These are phyloP conservation scores for Gossypium trilobum DNA, from an alignment of 441 rosid genomes.

Conservation along the genomic window DNA sequence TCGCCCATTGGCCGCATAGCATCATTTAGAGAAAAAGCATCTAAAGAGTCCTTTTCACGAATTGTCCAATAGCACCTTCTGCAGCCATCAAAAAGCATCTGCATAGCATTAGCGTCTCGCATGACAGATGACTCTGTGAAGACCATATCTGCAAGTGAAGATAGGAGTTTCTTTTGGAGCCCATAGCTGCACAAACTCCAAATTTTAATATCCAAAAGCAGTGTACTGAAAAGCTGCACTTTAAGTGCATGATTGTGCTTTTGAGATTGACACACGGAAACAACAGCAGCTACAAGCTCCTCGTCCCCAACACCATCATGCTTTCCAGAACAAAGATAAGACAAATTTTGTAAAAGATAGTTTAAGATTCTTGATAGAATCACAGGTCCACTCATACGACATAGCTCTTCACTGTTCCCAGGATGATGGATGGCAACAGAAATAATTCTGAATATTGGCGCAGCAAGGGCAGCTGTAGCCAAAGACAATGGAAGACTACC, in stretches of 20 bases:
- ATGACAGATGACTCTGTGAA: constrained; percentile 82
- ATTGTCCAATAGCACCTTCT: constrained; percentile 96
- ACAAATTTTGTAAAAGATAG: constrained; percentile 75
- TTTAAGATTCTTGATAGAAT: constrained; percentile 78
- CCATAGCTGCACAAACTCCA: constrained; percentile 99
- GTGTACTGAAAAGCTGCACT: constrained; percentile 86
- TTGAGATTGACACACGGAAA: constrained; percentile 80
- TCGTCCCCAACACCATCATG: constrained; percentile 74
- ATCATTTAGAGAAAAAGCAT: constrained; percentile 52
- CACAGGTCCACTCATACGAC: constrained; percentile 74
- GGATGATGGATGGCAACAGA: constrained; percentile 80
- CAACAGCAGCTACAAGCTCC: constrained; percentile 96
- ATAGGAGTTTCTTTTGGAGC: constrained; percentile 87
- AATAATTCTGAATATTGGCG: constrained; percentile 80
- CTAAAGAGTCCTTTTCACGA: constrained; percentile 70
- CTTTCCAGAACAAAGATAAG: constrained; percentile 53
- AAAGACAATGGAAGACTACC: constrained; percentile 50
- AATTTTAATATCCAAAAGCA: constrained; percentile 80
- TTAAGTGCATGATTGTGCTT: constrained; percentile 76
- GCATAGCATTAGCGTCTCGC: constrained; percentile 97
- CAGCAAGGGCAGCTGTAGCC: constrained; percentile 73
- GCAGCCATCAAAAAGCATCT: constrained; percentile 98
- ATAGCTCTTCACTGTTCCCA: constrained; percentile 83
- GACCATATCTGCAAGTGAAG: constrained; percentile 98
- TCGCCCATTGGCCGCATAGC: constrained; percentile 78